A percentile compares a stretch with the other conserved stretches of the same genome.
phyloP scores from a whole-genome alignment of 345 rosid species.

The Eucalyptus polyanthemos region DNA sequence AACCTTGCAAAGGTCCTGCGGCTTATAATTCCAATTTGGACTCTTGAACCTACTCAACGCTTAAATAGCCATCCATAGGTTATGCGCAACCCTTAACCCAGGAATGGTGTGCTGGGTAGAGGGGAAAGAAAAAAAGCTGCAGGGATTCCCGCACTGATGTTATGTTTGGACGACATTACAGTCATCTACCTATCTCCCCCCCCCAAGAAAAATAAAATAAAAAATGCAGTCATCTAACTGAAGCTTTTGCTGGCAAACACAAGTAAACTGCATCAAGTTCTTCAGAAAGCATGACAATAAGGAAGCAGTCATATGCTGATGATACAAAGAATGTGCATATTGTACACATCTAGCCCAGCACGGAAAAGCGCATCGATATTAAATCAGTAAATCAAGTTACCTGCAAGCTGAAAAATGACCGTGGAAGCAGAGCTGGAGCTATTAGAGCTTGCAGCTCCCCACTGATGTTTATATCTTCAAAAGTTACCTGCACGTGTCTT shows the following conservation, averaged over 20 bases:
- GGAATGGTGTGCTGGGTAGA: background rate
- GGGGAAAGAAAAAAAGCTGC: background rate
- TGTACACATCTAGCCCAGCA: background rate
- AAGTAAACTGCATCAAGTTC: background rate
- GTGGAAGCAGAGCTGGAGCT: conserved; percentile 83
- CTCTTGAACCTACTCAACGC: background rate
- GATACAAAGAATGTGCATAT: background rate
- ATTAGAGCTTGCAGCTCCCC: conserved; percentile 68
- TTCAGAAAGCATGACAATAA: background rate
- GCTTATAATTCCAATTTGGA: background rate
- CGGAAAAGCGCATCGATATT: background rate
- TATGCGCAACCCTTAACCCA: background rate
- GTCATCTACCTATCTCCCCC: background rate
- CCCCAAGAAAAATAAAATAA: background rate
- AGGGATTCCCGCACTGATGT: background rate
- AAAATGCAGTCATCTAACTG: background rate
- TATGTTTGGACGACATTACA: background rate
- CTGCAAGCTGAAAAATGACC: conserved; percentile 73
- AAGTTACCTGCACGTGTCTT: conserved; percentile 38
- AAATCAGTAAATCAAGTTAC: conserved; percentile 6
- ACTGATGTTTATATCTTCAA: conserved; percentile 68
- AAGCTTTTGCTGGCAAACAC: background rate
- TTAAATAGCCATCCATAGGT: background rate
- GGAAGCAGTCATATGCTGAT: background rate
- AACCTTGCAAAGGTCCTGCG: background rate